Conservation (phyloP, 2,329 filamentous ascomycete genomes). For the Akanthomyces dipterigenus region DNA sequence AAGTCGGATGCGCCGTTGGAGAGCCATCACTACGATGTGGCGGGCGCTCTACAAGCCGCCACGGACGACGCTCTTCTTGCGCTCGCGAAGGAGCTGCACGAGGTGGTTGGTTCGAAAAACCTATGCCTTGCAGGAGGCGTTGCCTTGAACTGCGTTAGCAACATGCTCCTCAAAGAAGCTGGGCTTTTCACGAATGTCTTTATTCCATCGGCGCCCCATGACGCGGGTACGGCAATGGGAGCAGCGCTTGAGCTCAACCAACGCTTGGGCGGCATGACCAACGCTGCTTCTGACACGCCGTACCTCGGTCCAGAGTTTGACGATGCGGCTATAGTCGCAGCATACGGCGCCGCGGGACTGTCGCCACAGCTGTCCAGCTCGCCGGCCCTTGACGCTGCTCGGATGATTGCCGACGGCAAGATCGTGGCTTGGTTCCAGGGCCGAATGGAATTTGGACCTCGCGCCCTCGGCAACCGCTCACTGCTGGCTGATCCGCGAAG, state of each 20-base stretch:
- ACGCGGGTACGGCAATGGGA: background rate
- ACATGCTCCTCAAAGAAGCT: background rate
- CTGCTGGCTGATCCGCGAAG: slow-evolving; percentile 5
- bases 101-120: background rate
- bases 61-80: slow-evolving; percentile 1
- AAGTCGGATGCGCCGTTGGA: background rate
- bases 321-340: background rate
- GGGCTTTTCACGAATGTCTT: background rate
- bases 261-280: background rate
- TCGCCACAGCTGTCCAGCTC: background rate
- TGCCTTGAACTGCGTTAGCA: slow-evolving; percentile 7
- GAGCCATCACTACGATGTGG: slow-evolving; percentile 3
- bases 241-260: slow-evolving; percentile 4
- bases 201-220: slow-evolving; percentile 1
- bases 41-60: slow-evolving; percentile 3
- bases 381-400: background rate
- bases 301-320: slow-evolving; percentile 5
- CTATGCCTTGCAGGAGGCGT: slow-evolving; percentile 5
- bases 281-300: background rate
- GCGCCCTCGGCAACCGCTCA: background rate
- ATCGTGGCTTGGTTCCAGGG: slow-evolving; percentile 6
- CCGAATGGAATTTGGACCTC: slow-evolving; percentile 5
- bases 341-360: background rate
- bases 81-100: background rate
- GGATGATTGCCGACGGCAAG: slow-evolving; percentile 4